Percentiles rank a stretch among this genome's conserved stretches.
phyloP scores from a whole-genome alignment of 2,329 filamentous ascomycete genomes.

The Proliferodiscus dingleyae region DNA sequence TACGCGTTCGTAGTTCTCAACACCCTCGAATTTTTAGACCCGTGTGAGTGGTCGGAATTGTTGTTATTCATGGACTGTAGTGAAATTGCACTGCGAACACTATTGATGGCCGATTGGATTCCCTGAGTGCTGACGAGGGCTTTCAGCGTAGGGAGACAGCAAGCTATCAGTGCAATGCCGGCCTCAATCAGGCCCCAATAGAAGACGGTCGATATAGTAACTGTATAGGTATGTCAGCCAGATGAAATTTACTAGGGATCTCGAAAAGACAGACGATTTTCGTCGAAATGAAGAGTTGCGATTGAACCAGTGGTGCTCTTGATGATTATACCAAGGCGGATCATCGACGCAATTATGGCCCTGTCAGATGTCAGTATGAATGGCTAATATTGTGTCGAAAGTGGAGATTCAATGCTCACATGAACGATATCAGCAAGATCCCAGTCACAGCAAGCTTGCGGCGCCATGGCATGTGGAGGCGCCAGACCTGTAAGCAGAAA shows the following conservation, averaged over 20 bases:
- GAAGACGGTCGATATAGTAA: constrained; percentile 1
- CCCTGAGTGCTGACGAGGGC: not conserved
- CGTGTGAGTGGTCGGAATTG: not conserved
- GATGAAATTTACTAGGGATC: too few relatives aligned
- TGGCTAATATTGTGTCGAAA: not conserved
- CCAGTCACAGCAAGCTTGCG: constrained; percentile 5
- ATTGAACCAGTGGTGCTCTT: not conserved
- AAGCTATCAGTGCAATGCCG: constrained; percentile 2
- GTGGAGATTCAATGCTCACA: not conserved
- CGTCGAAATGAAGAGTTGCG: not conserved
- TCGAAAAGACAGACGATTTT: not conserved
- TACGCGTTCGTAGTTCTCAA: not conserved
- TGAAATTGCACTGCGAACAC: constrained; percentile 1
- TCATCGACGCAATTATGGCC: constrained; percentile 2
- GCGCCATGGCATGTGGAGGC: constrained; percentile 1
- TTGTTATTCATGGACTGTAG: not conserved
- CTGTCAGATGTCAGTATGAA: not conserved
- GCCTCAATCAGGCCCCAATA: constrained; percentile 6
- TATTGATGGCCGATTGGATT: constrained; percentile 3
- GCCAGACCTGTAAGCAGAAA: constrained; percentile 1
- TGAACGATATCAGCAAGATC: constrained; percentile 3
- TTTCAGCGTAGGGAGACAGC: constrained; percentile 2
- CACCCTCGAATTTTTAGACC: not conserved
- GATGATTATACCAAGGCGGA: constrained; percentile 1
- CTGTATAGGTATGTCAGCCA: not conserved